Evolutionary conservation across 2,329 filamentous ascomycete genomes (phyloP), one percentile per base, ranked within the genome.

Genomic region (Lecanicillium sp.): DNA sequence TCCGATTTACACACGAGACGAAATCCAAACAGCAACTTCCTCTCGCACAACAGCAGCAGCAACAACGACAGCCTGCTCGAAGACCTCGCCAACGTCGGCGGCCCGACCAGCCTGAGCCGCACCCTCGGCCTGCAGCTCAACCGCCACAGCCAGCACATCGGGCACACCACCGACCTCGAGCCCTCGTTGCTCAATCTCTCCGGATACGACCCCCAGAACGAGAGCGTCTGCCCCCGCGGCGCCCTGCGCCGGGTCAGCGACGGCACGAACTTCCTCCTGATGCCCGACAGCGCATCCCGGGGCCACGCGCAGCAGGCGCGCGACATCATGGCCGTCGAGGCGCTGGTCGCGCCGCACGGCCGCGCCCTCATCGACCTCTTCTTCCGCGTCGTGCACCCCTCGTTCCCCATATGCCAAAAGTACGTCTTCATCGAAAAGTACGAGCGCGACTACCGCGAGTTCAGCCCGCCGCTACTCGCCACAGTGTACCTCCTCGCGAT

Each of bases 401-500:
- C 78, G 55, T 90, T 90, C 58, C 88, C 88, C 19, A 87, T 94
- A 56, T 75, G 93, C 32, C 86, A 93, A 61, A 90, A 90, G 67
- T 77, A 81, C 50, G 80, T 90, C 48, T 91, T 91, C 56, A 71
- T 87, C 53, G 85, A 90, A 62, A 86, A 87, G 60, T 88, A 90
- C 67, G 79, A 82, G 41, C 78, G 81, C 56, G 83, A 82, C 35
- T 80, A 87, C 57, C 78, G 79, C 46, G 83, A 87, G 55, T 87
- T 91, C 59, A 84, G 86, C 12, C 86, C 88, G 1, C 79, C 86
- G 10, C 70, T 93, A 21, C 73, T 94, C 14, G 87, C 86, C 26
- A 86, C 86, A 45, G 83, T 94, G 57, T 93, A 95, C 59, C 81
- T 95, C 20, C 71, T 95, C 20, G 87, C 90, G 8, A 78, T 94